Conservation (phyloP, 2,329 filamentous ascomycete genomes). For the Pseudogymnoascus sp. region DNA sequence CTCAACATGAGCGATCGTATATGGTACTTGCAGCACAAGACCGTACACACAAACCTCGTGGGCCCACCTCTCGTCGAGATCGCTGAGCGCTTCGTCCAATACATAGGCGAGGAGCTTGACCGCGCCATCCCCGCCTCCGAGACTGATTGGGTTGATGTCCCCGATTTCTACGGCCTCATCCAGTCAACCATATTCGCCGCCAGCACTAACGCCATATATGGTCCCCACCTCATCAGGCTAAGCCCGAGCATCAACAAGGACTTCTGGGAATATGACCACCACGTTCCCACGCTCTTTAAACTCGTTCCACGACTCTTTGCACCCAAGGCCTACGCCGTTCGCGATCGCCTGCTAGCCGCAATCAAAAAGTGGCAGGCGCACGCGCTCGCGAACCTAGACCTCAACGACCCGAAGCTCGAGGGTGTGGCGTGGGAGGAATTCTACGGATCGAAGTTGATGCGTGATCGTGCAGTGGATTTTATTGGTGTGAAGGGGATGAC, state of each 20-base stretch:
- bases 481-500: conserved; percentile 10
- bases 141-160: conserved; percentile 17
- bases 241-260: conserved; percentile 21
- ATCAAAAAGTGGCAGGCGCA: conserved; percentile 23
- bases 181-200: conserved; percentile 21
- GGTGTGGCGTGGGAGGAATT: conserved; percentile 24
- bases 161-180: conserved; percentile 23
- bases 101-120: neutral
- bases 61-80: conserved; percentile 15
- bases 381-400: conserved; percentile 17
- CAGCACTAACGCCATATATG: conserved; percentile 21
- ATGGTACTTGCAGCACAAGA: conserved; percentile 14
- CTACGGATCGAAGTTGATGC: conserved; percentile 25
- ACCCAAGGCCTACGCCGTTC: conserved; percentile 17
- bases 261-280: conserved; percentile 26
- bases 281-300: conserved; percentile 18
- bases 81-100: conserved; percentile 9
- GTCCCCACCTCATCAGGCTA: conserved; percentile 21
- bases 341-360: conserved; percentile 19
- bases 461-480: conserved; percentile 14
- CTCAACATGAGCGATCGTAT: conserved; percentile 15
- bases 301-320: conserved; percentile 23
- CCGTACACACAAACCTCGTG: conserved; percentile 12
- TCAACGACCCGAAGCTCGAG: conserved; percentile 13
- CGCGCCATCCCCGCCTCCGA: conserved; percentile 6